Base-by-base conservation (phyloP, 768 basidiomycete species). In the Grammothele lineata region DNA sequence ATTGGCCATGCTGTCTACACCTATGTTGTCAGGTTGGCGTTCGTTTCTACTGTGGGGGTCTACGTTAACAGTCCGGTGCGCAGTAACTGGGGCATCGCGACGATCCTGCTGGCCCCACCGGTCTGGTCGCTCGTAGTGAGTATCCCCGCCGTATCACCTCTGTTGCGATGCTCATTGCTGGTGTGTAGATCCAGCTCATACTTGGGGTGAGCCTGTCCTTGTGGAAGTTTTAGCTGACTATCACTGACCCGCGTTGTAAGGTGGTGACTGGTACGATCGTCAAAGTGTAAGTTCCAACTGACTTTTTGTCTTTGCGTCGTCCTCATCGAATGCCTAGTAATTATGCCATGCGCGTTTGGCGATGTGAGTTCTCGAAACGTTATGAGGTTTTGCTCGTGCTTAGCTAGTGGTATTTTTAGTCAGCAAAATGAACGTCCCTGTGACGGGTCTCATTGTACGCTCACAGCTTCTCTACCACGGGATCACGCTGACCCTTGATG, bases 311-410 rank as follows among this genome's bases (percentile, higher is more conserved):
- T 7, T 14, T 30, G 7, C 27, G 27, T 14, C 27, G 14, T 14
- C 8, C 27, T 30, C 7, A 30, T 30, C 14, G 7, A 14, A 14
- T 30, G 27, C 27, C 19, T 12, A 43, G 48, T 14, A 83, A 80
- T 32, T 83, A 81, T 48, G 69, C 77, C 1, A 66, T 81, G 63
- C 76, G 81, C 12, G 80, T 83, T 11, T 83, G 79, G 79, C 64
- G 79, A 62, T 83, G 81, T 81, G 63, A 12, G 43, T 54, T 58
- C n/a, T 48, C 7, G 14, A 40, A 5, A 43, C 34, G 5, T 8
- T 33, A 25, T n/a, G n/a, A n/a, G n/a, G n/a, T n/a, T n/a, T n/a
- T n/a, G n/a, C n/a, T n/a, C n/a, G n/a, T n/a, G n/a, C n/a, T n/a
- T n/a, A n/a, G n/a, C n/a, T n/a, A n/a, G n/a, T n/a, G 39, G 14